Evolutionary conservation across 2,329 filamentous ascomycete species (phyloP), one percentile per base, ranked within the genome.

Genomic region (Pseudofabraea citricarpa): DNA sequence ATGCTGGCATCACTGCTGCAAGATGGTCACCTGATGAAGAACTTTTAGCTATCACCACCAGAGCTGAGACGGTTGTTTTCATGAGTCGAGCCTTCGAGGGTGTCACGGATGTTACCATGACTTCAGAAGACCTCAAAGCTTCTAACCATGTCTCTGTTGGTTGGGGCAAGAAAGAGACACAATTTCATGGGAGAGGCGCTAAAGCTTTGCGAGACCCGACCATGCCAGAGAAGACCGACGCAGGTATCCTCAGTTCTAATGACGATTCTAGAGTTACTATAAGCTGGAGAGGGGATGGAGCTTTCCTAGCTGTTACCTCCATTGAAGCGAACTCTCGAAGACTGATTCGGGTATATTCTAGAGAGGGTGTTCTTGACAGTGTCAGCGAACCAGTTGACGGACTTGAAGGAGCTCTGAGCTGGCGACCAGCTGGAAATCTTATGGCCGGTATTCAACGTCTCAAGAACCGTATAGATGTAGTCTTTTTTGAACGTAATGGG

Each of bases 401-500:
- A 1, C 74, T 98, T n/a, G 90, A 95, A 63, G 81, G 81, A 12
- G 77, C 86, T 32, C 65, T 98, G 45, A 95, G 88, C 66, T 98
- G 93, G 93, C 77, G 90, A 50, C 93, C 93, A 2, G 80, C 81
- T 12, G 93, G 93, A 1, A 96, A 96, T 59, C 70, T 97, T 19
- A 85, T 98, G 56, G 90, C 90, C n/a, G 79, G 86, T 27, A 79
- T 95, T 35, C 89, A 94, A 62, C 75, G 87, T 13, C 65, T 80
- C n/a, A 62, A 74, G 2, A 77, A 84, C 37, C 73, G 74, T n/a
- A 69, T 87, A 16, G 84, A 95, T 54, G 82, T 97, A 35, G 82
- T 95, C 3, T 98, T 98, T 65, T 98, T 98, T 55, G 93, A 98
- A 68, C 78, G 90, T 41, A 98, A 98, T 57, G 93, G 93, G n/a